Evolutionary conservation across 495 filamentous ascomycete genomes (phyloP).

Genomic region (Penicillium steckii): DNA sequence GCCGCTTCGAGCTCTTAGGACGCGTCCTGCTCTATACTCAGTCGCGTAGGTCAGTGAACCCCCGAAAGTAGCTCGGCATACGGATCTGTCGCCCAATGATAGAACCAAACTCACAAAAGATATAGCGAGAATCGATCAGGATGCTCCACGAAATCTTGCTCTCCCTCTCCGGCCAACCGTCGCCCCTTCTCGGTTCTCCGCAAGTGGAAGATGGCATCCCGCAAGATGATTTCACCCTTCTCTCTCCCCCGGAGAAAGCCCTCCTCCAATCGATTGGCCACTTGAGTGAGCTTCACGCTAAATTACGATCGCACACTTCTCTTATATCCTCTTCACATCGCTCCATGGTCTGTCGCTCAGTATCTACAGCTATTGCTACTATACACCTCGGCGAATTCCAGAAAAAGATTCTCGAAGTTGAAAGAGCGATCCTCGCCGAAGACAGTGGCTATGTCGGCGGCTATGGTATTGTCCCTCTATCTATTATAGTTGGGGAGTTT

Average conservation of each 20-base stretch:
- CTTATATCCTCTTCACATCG: constrained; percentile 66
- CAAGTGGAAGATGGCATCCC: constrained; percentile 34
- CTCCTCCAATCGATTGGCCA: constrained; percentile 74
- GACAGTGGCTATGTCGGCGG: constrained; percentile 77
- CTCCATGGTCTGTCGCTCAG: constrained; percentile 81
- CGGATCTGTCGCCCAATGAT: not conserved
- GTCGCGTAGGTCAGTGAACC: constrained; percentile 21
- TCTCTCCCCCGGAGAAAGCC: constrained; percentile 78
- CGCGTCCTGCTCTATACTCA: constrained; percentile 40
- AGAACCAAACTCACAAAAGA: not conserved
- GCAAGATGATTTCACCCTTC: constrained; percentile 46
- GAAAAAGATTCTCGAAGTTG: constrained; percentile 78
- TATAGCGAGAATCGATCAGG: constrained; percentile 36
- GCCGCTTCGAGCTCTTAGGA: constrained; percentile 51
- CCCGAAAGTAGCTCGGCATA: not conserved
- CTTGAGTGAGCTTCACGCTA: constrained; percentile 72
- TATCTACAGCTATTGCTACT: constrained; percentile 75
- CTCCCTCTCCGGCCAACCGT: constrained; percentile 89
- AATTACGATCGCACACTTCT: constrained; percentile 60
- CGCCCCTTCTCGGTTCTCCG: constrained; percentile 67
- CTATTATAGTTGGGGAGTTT: constrained; percentile 79
- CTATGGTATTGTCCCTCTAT: constrained; percentile 89
- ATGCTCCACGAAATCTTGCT: constrained; percentile 99
- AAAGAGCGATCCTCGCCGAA: constrained; percentile 68
- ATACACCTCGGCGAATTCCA: constrained; percentile 77